phyloP scores from a whole-genome alignment of 176 grass and related monocot genomes.

The Oryza meridionalis region DNA sequence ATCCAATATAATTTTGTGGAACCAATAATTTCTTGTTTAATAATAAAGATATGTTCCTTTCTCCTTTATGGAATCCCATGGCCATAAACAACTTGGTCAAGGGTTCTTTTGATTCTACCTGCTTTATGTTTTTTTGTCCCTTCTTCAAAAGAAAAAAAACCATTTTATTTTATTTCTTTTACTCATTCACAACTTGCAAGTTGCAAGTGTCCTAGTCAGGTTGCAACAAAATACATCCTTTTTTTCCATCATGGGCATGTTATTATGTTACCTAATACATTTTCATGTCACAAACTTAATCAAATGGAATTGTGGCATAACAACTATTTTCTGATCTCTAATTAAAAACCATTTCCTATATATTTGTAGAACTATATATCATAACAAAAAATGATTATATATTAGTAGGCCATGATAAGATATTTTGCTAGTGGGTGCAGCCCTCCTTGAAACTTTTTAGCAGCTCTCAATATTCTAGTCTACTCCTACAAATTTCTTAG shows the following conservation, averaged over 20 bases:
- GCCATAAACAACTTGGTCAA: slow-evolving; percentile 38
- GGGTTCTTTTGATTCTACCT: background rate
- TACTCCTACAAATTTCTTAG: background rate
- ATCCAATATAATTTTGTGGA: background rate
- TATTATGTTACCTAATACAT: background rate
- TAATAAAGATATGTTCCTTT: slow-evolving; percentile 13
- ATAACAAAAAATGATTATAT: background rate
- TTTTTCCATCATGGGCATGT: background rate
- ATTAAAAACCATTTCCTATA: background rate
- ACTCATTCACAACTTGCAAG: slow-evolving; percentile 11
- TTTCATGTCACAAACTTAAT: background rate
- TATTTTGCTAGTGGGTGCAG: background rate
- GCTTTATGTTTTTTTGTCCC: background rate
- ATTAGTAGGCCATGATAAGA: background rate
- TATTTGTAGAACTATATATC: background rate
- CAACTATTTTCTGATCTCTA: background rate
- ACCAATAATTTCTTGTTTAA: slow-evolving; percentile 10
- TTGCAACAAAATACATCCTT: background rate
- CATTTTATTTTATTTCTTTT: background rate
- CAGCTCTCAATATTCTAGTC: background rate
- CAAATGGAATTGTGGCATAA: background rate
- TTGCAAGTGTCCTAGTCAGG: slow-evolving; percentile 15
- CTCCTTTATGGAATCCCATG: slow-evolving; percentile 1
- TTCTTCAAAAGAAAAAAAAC: background rate
- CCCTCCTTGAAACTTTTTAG: background rate